phyloP scores from a whole-genome alignment of 129 eudicot genomes.

The Glebionis coronaria region DNA sequence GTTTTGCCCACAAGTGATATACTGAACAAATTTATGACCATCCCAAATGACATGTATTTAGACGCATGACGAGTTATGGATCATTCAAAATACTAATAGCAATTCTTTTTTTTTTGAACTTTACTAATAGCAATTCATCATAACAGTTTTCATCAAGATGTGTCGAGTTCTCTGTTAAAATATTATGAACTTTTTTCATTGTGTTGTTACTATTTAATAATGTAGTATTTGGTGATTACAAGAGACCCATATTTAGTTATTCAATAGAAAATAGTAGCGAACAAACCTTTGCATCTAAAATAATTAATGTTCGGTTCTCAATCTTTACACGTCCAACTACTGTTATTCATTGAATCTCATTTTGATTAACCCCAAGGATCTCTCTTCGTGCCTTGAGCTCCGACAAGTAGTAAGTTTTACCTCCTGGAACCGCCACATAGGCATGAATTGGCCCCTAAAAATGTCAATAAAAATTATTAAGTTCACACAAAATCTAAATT shows the following conservation, averaged over 20 bases:
- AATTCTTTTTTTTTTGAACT: no score
- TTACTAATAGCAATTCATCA: background rate
- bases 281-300: slow-evolving; percentile 87
- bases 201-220: background rate
- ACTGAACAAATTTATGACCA: background rate
- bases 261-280: no score
- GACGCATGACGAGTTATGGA: background rate
- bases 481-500: no score
- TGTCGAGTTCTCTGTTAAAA: background rate
- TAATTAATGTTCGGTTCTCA: slow-evolving; percentile 75
- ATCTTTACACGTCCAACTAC: slow-evolving; percentile 93
- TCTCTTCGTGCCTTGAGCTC: slow-evolving; percentile 90
- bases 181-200: background rate
- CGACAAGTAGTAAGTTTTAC: slow-evolving; percentile 91
- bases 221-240: background rate
- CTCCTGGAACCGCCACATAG: slow-evolving; percentile 91
- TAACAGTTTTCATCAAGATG: background rate
- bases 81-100: background rate
- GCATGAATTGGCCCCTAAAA: slow-evolving; percentile 94
- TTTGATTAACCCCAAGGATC: slow-evolving; percentile 71
- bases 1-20: background rate
- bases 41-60: background rate
- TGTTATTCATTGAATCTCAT: slow-evolving; percentile 72
- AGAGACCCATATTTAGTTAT: no score
- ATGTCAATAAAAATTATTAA: slow-evolving; percentile 12